A percentile compares a stretch with the other conserved stretches of the same genome.
These are phyloP conservation scores for Colletotrichum higginsianum DNA, from an alignment of 2,329 filamentous ascomycete genomes.

Conservation along the genomic window DNA sequence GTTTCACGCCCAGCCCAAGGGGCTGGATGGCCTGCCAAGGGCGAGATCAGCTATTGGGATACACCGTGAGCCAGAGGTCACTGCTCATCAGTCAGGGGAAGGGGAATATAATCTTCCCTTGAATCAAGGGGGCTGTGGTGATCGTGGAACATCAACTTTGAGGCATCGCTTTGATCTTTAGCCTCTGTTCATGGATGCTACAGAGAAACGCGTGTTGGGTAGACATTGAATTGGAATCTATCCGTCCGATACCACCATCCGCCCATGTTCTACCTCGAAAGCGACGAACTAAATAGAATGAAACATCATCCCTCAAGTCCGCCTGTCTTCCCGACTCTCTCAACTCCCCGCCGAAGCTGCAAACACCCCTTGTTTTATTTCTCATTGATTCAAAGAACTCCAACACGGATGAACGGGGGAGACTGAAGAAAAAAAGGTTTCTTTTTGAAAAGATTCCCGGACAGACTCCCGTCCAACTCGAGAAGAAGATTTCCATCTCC, in stretches of 20 bases:
- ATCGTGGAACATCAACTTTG: not conserved
- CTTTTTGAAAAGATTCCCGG: conserved; percentile 10
- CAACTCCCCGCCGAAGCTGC: conserved; percentile 26
- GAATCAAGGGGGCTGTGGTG: not conserved
- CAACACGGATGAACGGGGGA: conserved; percentile 29
- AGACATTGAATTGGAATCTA: conserved; percentile 4
- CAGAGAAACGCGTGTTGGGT: not conserved
- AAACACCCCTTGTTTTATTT: conserved; percentile 28
- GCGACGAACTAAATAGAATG: not conserved
- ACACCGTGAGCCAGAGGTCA: too few relatives aligned
- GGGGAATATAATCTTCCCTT: too few relatives aligned
- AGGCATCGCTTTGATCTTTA: not conserved
- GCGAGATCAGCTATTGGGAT: too few relatives aligned
- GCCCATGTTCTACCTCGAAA: not conserved
- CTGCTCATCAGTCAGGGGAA: too few relatives aligned
- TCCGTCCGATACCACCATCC: not conserved
- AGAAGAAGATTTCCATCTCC: conserved; percentile 18
- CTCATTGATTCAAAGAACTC: conserved; percentile 36
- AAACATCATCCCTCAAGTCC: conserved; percentile 1
- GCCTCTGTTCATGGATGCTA: not conserved
- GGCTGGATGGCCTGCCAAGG: too few relatives aligned
- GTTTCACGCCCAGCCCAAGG: too few relatives aligned
- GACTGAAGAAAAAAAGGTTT: conserved; percentile 24
- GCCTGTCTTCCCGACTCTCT: conserved; percentile 6
- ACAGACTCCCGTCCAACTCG: conserved; percentile 26